These are phyloP conservation scores for Cornus controversa DNA, from an alignment of 148 eudicot genomes.

Conservation along the genomic window DNA sequence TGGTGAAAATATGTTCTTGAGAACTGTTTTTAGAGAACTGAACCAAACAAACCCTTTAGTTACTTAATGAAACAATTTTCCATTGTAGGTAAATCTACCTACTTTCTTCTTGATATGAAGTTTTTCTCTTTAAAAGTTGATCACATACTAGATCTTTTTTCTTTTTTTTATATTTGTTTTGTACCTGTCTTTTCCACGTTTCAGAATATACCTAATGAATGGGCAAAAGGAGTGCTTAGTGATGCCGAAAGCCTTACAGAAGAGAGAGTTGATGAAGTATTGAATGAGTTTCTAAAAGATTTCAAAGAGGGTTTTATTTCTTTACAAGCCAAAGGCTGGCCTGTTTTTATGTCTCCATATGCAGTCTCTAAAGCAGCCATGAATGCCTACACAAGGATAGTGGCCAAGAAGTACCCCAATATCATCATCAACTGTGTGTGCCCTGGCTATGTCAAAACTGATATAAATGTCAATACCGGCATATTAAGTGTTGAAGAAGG, in stretches of 20 bases:
- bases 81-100: too few species aligned
- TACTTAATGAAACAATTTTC: too few species aligned
- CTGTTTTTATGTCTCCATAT: constrained; percentile 11
- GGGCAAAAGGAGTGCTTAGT: constrained; percentile 26
- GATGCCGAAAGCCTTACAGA: constrained; percentile 40
- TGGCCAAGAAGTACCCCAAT: constrained; percentile 23
- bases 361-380: constrained; percentile 31
- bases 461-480: constrained; percentile 21
- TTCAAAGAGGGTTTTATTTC: constrained; percentile 13
- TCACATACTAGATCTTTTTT: too few species aligned
- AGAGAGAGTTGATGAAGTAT: constrained; percentile 34
- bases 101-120: too few species aligned
- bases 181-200: not conserved
- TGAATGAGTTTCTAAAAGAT: constrained; percentile 36
- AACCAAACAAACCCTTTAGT: too few species aligned
- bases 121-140: too few species aligned
- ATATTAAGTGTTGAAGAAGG: constrained; percentile 28
- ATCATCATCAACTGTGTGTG: constrained; percentile 27
- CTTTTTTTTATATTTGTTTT: too few species aligned
- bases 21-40: too few species aligned
- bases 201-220: constrained; percentile 24
- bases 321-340: constrained; percentile 29
- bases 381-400: constrained; percentile 37
- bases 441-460: constrained; percentile 43
- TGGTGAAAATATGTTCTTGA: too few species aligned